phyloP scores from a whole-genome alignment of 768 basidiomycete species.

The Boletus rubescentipes region DNA sequence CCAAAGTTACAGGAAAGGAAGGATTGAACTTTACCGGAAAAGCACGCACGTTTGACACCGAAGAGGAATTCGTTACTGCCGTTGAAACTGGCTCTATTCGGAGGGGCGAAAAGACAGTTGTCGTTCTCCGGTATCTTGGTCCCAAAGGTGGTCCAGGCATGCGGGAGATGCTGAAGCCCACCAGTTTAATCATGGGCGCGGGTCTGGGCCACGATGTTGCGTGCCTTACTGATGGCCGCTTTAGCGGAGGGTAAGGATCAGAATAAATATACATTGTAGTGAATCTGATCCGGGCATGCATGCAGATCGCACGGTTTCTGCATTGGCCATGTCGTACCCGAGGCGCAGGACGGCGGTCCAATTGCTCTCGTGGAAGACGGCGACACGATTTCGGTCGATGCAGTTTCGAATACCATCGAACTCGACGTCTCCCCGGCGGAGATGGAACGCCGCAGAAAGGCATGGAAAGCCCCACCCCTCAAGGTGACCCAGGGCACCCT shows the following conservation, averaged over 20 bases:
- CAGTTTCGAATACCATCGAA: constrained; percentile 81
- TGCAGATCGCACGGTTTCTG: constrained; percentile 92
- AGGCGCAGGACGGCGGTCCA: constrained; percentile 91
- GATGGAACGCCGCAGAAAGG: constrained; percentile 64
- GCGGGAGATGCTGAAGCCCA: constrained; percentile 99
- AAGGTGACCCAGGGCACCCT: constrained; percentile 81
- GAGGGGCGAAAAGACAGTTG: constrained; percentile 95
- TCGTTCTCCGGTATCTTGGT: constrained; percentile 92
- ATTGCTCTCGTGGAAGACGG: constrained; percentile 90
- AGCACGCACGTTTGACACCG: constrained; percentile 89
- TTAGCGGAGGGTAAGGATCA: constrained; percentile 87
- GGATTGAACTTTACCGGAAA: constrained; percentile 87
- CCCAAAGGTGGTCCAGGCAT: constrained; percentile 98
- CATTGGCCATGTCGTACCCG: constrained; percentile 95
- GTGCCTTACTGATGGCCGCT: constrained; percentile 95
- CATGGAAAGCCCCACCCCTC: constrained; percentile 83
- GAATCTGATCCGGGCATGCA: constrained; percentile 13
- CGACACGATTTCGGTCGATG: constrained; percentile 85
- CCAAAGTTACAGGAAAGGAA: constrained; percentile 96
- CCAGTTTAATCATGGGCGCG: constrained; percentile 97
- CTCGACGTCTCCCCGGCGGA: constrained; percentile 77
- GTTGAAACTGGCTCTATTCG: constrained; percentile 88
- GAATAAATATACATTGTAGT: constrained; percentile 8
- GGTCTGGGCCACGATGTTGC: constrained; percentile 95
- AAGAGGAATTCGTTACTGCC: constrained; percentile 83